phyloP scores from a whole-genome alignment of 1,139 yeast genomes.

The Kodamaea derodonti region DNA sequence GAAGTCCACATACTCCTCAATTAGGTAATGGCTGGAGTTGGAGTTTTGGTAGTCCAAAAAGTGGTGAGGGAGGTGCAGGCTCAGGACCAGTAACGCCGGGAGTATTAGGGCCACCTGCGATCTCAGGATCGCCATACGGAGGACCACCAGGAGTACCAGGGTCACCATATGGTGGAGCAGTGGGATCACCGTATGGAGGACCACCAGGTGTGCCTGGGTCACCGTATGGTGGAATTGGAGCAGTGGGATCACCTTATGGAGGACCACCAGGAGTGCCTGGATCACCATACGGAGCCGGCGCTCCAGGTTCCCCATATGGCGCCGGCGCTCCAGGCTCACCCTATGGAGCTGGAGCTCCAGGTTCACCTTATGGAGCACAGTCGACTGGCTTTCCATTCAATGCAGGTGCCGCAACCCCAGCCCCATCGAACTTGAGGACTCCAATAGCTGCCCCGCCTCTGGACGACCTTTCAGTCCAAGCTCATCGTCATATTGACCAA shows the following conservation, averaged over 20 bases:
- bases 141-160: neutral
- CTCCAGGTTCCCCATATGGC: neutral
- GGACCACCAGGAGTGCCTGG: neutral
- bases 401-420: neutral
- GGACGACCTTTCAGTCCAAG: slow-evolving; percentile 45
- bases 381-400: no score
- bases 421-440: neutral
- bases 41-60: neutral
- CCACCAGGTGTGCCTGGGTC: neutral
- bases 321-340: neutral
- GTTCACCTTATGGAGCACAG: neutral
- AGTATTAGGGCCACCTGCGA: neutral
- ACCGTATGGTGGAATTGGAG: neutral
- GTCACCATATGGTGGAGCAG: neutral
- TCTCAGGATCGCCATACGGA: neutral
- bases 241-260: neutral
- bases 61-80: neutral
- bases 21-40: neutral
- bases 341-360: neutral
- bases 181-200: neutral
- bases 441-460: neutral
- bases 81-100: no score
- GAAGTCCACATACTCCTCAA: slow-evolving; percentile 1
- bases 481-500: slow-evolving; percentile 54
- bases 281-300: neutral